Evolutionary conservation across 2,329 filamentous ascomycete genomes (phyloP).

Genomic region (Ilyonectria sp.): DNA sequence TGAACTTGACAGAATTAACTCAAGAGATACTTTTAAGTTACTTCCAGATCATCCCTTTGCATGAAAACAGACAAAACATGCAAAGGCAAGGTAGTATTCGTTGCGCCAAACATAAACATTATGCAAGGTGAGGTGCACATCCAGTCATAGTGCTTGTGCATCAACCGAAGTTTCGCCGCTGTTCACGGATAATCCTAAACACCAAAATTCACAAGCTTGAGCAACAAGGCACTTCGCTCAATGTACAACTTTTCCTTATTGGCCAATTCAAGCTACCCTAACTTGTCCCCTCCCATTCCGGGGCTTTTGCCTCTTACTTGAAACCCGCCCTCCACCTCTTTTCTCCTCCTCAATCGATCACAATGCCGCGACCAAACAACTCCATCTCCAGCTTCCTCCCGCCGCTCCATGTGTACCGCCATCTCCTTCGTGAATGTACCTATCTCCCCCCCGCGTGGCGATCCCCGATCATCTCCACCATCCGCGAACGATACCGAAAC

Average conservation of each 20-base stretch:
- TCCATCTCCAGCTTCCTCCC: slow-evolving; percentile 45
- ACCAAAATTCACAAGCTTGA: slow-evolving; percentile 18
- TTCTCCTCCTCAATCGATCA: background rate
- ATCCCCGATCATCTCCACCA: slow-evolving; percentile 58
- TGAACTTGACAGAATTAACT: background rate
- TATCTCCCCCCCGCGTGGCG: slow-evolving; percentile 71
- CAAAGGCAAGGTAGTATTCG: background rate
- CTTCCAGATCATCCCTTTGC: background rate
- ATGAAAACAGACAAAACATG: background rate
- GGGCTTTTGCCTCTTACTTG: slow-evolving; percentile 29
- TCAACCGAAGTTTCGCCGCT: slow-evolving; percentile 1
- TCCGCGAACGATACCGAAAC: slow-evolving; percentile 64
- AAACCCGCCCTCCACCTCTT: background rate
- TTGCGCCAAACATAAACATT: background rate
- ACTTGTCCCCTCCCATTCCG: background rate
- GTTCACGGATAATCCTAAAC: background rate
- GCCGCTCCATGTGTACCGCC: slow-evolving; percentile 65
- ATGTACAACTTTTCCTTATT: background rate
- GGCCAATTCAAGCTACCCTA: background rate
- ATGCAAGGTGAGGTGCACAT: background rate
- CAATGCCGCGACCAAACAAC: slow-evolving; percentile 50
- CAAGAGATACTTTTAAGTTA: background rate
- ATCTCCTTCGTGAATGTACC: slow-evolving; percentile 72
- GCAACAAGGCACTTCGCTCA: background rate
- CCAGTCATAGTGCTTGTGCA: background rate